Evolutionary conservation across 306 rosid genomes (phyloP).

Genomic region (Ormosia semicastrata): DNA sequence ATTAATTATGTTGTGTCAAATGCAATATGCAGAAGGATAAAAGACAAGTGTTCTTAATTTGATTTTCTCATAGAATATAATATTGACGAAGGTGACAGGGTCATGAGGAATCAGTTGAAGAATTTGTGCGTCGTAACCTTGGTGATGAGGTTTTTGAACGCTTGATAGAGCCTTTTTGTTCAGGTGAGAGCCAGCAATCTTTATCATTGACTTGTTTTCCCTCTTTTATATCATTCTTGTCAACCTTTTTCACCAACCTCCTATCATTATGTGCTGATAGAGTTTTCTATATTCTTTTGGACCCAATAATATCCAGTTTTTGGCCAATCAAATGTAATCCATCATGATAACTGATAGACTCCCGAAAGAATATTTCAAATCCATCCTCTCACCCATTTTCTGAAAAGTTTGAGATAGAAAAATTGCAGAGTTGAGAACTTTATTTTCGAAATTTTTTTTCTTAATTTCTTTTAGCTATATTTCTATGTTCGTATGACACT

Average conservation of each 20-base stretch:
- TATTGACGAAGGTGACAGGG: conserved; percentile 94
- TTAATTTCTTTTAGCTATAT: not conserved
- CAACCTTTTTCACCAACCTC: not conserved
- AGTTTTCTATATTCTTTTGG: not conserved
- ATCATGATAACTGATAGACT: not conserved
- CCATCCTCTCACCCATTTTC: not conserved
- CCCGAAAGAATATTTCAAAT: not conserved
- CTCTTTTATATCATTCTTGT: conserved; percentile 6
- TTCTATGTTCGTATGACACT: conserved; percentile 3
- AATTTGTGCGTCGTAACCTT: conserved; percentile 93
- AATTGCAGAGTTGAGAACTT: not conserved
- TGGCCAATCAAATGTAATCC: conserved; percentile 3
- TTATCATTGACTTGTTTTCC: not conserved
- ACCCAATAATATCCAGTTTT: not conserved
- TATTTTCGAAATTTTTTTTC: not conserved
- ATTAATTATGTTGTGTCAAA: conserved; percentile 3
- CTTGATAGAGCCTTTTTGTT: conserved; percentile 97
- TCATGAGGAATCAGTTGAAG: conserved; percentile 93
- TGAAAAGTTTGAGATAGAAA: not conserved
- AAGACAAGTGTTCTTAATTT: conserved; percentile 16
- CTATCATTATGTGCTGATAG: conserved; percentile 3
- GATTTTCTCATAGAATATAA: conserved; percentile 64
- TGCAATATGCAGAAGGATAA: conserved; percentile 6
- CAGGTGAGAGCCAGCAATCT: conserved; percentile 47
- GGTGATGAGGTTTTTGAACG: conserved; percentile 99